Base-by-base conservation (phyloP, 139 green algal species). In the Chlorella vulgaris region DNA sequence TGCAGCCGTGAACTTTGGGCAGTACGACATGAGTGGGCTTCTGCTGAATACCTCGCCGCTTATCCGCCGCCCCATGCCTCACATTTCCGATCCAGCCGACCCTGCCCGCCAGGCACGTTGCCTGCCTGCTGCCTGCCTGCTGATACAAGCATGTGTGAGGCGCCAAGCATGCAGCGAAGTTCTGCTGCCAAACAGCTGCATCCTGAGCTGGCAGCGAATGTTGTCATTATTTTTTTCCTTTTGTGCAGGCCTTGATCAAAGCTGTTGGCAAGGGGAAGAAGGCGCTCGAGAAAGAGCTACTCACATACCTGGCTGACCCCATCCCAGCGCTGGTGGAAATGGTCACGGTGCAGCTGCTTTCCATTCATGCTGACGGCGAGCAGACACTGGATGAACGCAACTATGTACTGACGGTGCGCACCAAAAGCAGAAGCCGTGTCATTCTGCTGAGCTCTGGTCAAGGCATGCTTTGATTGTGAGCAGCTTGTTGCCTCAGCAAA, bases 1-100 rank as follows among this genome's bases (percentile, higher is more conserved):
- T 42, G 84, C 88, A 2, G 84, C 86, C 15, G 83, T 90, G 33
- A 91, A 91, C 80, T 90, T 92, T 85, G 78, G 78, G 19, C 81
- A 76, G 69, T 76, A 76, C 69, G 69, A 62, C 40, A 61, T 61
- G n/a, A 13, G 42, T 18, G 39, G 21, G 42, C 71, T 78, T 24
- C 36, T 80, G 28, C 38, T 80, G 29, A 80, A 80, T 55, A 38
- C 26, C 24, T 42, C 29, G 28, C 29, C 13, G 4, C 39, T 60
- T 36, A 39, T 80, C 28, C 53, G 53, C 28, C 74, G 55, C 28
- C 74, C 55, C 55, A 60, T 68, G 43, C 74, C 74, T 28, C 38
- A 38, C 26, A 53, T 55, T 10, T 10, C 13, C 47, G 47, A 55
- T 15, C 13, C 47, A 10, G 47, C 47, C 47, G 47, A 55, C 47